These are phyloP conservation scores for Passalora sequoiae DNA, from an alignment of 2,329 filamentous ascomycete genomes.

Conservation along the genomic window DNA sequence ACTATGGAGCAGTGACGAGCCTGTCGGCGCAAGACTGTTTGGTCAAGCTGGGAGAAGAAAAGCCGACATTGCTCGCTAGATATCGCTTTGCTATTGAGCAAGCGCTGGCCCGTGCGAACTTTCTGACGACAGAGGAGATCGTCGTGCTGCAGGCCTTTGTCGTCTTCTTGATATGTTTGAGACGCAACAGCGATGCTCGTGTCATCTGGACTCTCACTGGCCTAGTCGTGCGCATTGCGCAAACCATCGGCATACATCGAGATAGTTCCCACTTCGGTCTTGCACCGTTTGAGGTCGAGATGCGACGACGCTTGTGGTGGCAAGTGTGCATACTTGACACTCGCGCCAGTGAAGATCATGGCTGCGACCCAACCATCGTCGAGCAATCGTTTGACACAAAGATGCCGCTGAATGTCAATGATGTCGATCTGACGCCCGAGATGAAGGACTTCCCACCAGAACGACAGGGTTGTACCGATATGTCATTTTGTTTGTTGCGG, in stretches of 20 bases:
- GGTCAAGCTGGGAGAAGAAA: slow-evolving; percentile 48
- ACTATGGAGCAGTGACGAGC: slow-evolving; percentile 55
- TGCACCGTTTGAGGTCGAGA: slow-evolving; percentile 56
- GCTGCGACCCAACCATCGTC: slow-evolving; percentile 56
- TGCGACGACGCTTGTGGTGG: slow-evolving; percentile 57
- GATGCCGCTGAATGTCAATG: slow-evolving; percentile 54
- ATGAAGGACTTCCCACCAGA: slow-evolving; percentile 47
- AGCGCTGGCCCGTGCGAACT: slow-evolving; percentile 57
- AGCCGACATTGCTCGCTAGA: slow-evolving; percentile 45
- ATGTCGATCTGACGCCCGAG: slow-evolving; percentile 47
- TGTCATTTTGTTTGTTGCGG: slow-evolving; percentile 53
- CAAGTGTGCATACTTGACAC: slow-evolving; percentile 55
- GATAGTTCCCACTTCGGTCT: slow-evolving; percentile 54
- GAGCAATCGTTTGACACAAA: slow-evolving; percentile 57
- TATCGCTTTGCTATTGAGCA: slow-evolving; percentile 62
- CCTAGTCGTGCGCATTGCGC: slow-evolving; percentile 54
- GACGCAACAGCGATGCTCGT: slow-evolving; percentile 47
- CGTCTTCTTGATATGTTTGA: slow-evolving; percentile 55
- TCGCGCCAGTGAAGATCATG: slow-evolving; percentile 58
- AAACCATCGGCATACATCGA: slow-evolving; percentile 57
- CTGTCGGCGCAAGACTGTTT: slow-evolving; percentile 46
- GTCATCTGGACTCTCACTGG: slow-evolving; percentile 57
- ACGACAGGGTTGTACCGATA: slow-evolving; percentile 52
- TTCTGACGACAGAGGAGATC: slow-evolving; percentile 58
- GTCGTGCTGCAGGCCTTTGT: slow-evolving; percentile 59